phyloP scores from a whole-genome alignment of 179 eudicot species.

The Silene vulgaris region DNA sequence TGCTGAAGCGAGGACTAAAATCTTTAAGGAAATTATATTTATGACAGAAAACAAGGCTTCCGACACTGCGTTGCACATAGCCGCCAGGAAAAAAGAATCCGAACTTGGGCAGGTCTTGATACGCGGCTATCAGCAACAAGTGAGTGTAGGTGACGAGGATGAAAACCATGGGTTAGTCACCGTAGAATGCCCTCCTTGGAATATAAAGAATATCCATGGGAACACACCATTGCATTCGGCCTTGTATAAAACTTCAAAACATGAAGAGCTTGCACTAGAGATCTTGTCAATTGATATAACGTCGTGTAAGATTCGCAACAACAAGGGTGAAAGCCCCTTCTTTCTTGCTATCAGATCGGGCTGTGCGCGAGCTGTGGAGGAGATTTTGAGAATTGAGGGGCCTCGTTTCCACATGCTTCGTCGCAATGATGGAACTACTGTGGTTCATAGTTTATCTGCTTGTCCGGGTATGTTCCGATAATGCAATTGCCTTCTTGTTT shows the following conservation, averaged over 20 bases:
- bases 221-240: not conserved
- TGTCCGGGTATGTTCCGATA: not conserved
- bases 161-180: no score
- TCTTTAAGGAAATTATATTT: not conserved
- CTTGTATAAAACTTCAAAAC: not conserved
- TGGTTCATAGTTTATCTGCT: constrained; percentile 1
- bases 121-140: no score
- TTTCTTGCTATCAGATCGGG: not conserved
- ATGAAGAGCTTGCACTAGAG: not conserved
- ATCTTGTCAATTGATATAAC: constrained; percentile 11
- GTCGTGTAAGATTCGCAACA: not conserved
- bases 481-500: no score
- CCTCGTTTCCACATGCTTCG: not conserved
- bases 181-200: constrained; percentile 12
- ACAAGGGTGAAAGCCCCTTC: constrained; percentile 8
- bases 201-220: not conserved
- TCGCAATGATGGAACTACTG: not conserved
- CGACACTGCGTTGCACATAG: constrained; percentile 7
- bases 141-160: no score
- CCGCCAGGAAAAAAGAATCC: not conserved
- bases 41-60: not conserved
- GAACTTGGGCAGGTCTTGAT: no score
- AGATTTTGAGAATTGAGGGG: not conserved
- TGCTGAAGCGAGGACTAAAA: no score
- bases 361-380: not conserved